Percentiles rank a stretch among this genome's conserved stretches.
Conservation (phyloP, 257 asterid species). For the Solanum medicagineum region DNA sequence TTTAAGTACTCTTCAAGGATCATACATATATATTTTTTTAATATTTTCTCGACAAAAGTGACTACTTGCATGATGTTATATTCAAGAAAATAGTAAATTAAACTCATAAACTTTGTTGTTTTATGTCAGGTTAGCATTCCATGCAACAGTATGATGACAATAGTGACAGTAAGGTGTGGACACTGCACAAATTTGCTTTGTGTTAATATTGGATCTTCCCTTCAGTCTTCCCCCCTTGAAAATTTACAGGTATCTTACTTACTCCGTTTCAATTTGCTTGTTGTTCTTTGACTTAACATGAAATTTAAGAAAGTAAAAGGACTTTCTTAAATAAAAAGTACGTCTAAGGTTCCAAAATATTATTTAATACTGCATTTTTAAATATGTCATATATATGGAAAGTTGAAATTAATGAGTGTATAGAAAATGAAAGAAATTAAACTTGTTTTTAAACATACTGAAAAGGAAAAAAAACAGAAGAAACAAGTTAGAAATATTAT, state of each 20-base stretch:
- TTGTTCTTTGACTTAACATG: no score
- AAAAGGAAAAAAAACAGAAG: no score
- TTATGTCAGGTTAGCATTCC: constrained; percentile 77
- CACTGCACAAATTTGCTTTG: constrained; percentile 82
- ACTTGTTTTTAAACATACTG: no score
- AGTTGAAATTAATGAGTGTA: no score
- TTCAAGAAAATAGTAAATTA: neutral
- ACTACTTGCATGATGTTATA: neutral
- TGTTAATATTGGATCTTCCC: constrained; percentile 60
- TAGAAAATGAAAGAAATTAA: no score
- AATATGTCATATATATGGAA: no score
- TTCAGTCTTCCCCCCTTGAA: constrained; percentile 61
- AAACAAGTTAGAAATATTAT: neutral
- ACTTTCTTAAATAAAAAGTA: neutral
- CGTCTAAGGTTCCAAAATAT: neutral
- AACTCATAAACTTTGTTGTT: neutral
- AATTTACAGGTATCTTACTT: constrained; percentile 47
- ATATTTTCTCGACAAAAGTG: neutral
- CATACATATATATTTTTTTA: neutral
- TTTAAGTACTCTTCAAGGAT: neutral
- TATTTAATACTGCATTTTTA: no score
- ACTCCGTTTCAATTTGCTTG: neutral
- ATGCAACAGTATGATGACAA: constrained; percentile 51
- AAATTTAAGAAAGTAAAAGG: no score
- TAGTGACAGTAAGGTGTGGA: constrained; percentile 91